Evolutionary conservation across 805 yeast species (phyloP), one percentile per base, ranked within the genome.

Genomic region (Tetrapisispora arboricola): DNA sequence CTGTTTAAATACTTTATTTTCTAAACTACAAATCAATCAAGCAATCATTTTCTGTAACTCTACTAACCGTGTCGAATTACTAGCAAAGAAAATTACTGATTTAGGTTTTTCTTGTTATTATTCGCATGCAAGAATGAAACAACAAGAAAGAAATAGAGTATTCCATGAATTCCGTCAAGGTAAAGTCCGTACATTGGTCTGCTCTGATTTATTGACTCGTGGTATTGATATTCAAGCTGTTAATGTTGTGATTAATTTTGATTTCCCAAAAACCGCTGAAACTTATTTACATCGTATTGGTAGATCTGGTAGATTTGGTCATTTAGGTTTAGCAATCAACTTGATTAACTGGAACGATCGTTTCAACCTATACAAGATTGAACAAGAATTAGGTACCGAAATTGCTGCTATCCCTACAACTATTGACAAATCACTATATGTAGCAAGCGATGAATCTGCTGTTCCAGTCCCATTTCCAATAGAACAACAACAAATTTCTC

Each of bases 201-300:
- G 98, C 67, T 84, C 97, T 1, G 98, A 92, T 68, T 72, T 92
- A 47, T 75, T 92, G 49, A 90, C 97, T 24, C 84, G 97, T 73
- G 97, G 98, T 75, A 92, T 92, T 56, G 98, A 92, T 72, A 90
- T 92, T 55, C 97, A 92, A 66, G 97, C 97, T 6, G 98, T 92
- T 49, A 92, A 92, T 60, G 97, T 92, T 36, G 98, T 92, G 38
- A 84, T 92, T 56, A 92, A 92, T 68, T 92, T 92, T 62, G 98
- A 92, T 64, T 92, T 92, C 81, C 98, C 98, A 46, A 90, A 90
- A 64, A 86, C 82, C 40, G 96, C 97, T 7, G 98, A 92, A 65
- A 92, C 97, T 31, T 92, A 92, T 62, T 74, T 92, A 54, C 98
- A 92, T 69, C 84, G 97, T 74, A 92, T 90, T 54, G 97, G 97